phyloP scores from a whole-genome alignment of 2,329 filamentous ascomycete genomes.

The Stachybotrys echinatus region DNA sequence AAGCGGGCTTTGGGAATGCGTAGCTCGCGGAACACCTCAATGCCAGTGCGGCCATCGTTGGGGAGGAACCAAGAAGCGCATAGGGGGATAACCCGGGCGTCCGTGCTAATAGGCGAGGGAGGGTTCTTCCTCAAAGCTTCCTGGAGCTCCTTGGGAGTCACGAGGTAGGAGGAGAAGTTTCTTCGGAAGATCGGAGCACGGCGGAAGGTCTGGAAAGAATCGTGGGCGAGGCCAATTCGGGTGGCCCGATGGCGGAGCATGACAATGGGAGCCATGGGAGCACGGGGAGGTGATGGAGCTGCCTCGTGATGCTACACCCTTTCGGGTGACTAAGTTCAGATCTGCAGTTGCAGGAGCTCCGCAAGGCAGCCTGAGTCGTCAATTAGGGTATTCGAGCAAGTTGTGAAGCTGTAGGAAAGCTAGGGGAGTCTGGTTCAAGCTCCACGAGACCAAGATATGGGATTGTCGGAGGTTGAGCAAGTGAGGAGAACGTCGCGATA shows the following conservation, averaged over 20 bases:
- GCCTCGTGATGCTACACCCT: neutral
- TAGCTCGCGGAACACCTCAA: slow-evolving; percentile 72
- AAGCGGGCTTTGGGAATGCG: slow-evolving; percentile 89
- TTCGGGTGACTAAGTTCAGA: neutral
- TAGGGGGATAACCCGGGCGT: slow-evolving; percentile 79
- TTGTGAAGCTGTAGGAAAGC: neutral
- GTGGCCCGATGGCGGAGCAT: slow-evolving; percentile 32
- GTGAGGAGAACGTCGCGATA: neutral
- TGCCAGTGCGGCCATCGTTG: slow-evolving; percentile 79
- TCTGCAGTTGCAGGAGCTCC: neutral
- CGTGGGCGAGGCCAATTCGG: slow-evolving; percentile 33
- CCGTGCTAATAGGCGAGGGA: slow-evolving; percentile 70
- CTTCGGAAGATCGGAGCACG: slow-evolving; percentile 20
- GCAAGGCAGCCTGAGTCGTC: neutral
- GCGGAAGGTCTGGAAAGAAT: slow-evolving; percentile 24
- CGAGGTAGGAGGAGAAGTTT: slow-evolving; percentile 72
- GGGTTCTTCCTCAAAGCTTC: slow-evolving; percentile 80
- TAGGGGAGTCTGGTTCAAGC: neutral
- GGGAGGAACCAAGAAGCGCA: slow-evolving; percentile 96
- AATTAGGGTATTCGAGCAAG: neutral
- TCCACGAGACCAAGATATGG: neutral
- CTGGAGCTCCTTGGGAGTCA: slow-evolving; percentile 77
- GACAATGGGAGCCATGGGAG: slow-evolving; percentile 36
- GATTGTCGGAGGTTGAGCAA: neutral
- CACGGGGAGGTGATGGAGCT: slow-evolving; percentile 5